phyloP scores from a whole-genome alignment of 225 moss, liverwort and hornwort genomes.

The Anthoceros angustus region DNA sequence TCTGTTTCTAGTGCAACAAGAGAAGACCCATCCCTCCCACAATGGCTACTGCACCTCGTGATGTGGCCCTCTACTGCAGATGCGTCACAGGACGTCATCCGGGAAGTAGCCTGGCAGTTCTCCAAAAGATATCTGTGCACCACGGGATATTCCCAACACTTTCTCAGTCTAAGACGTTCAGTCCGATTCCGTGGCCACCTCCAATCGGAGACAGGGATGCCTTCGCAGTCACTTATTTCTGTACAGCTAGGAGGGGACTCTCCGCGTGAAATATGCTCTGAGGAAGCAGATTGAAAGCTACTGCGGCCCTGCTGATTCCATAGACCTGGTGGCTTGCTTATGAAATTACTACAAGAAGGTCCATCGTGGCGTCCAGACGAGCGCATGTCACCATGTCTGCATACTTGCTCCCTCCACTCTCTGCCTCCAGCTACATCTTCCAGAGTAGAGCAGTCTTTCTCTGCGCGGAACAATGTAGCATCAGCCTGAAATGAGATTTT shows the following conservation, averaged over 20 bases:
- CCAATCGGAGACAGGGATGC: background rate
- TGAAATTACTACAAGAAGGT: background rate
- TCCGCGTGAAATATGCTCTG: too few relatives aligned
- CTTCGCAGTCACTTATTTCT: too few relatives aligned
- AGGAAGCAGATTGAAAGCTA: background rate
- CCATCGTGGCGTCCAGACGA: background rate
- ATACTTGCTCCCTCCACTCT: background rate
- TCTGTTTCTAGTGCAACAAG: background rate
- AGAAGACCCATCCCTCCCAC: background rate
- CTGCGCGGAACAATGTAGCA: too few relatives aligned
- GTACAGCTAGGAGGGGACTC: too few relatives aligned
- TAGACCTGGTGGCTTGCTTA: background rate
- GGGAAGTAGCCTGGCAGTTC: background rate
- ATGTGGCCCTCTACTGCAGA: background rate
- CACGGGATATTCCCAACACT: background rate
- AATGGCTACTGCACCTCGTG: background rate
- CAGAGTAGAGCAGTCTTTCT: too few relatives aligned
- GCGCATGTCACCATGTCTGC: background rate
- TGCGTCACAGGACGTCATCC: background rate
- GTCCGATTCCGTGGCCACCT: background rate
- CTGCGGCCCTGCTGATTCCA: background rate
- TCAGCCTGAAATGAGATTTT: background rate
- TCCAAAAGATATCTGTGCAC: background rate
- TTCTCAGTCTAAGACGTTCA: background rate
- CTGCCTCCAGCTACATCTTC: background rate